Evolutionary conservation across 495 filamentous ascomycete species (phyloP), one percentile per base, ranked within the genome.

Genomic region (Podospora appendiculata): DNA sequence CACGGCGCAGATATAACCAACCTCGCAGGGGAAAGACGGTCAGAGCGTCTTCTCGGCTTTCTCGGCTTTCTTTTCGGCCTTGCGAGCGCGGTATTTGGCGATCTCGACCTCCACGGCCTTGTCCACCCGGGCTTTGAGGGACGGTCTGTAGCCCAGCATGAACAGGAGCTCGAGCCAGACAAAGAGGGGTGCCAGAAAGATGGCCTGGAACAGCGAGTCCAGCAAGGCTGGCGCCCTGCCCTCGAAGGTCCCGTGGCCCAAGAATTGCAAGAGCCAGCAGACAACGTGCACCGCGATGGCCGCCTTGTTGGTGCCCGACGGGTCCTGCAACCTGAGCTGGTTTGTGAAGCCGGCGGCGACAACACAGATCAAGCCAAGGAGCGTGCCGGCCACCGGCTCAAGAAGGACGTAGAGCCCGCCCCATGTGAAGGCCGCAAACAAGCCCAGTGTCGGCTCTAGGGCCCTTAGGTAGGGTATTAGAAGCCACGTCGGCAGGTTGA

Each of bases 161-260:
- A 98, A 98, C 18, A 98, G 72, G 14, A 95, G 71, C 74, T 98
- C 92, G 64, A 98, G 85, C 88, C 92, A 98, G 33, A 97, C 90
- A 61, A 98, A 98, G 57, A 98, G 82, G n/a, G 93, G 93, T 0
- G 93, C 93, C n/a, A 97, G 77, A 53, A 98, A 85, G 49, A 96
- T 62, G 19, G 93, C 90, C 67, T 96, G 92, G 19, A 91, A 76
- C 35, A 96, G 68, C 61, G 96, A 97, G 68, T 96, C 92, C 56
- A 96, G 69, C 53, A 95, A 61, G 11, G 92, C 92, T 10, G 93
- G 93, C 2, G 91, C 89, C 40, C 92, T 76, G 19, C 87, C 82
- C 70, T 97, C 93, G 60, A 88, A 98, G 8, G 78, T 81, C 14
- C 92, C 92, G 62, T 98, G 93, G 41, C 93, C 93, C 40, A 96